Evolutionary conservation across 2,329 filamentous ascomycete genomes (phyloP), one percentile per base, ranked within the genome.

Genomic region (Thelonectria olida): DNA sequence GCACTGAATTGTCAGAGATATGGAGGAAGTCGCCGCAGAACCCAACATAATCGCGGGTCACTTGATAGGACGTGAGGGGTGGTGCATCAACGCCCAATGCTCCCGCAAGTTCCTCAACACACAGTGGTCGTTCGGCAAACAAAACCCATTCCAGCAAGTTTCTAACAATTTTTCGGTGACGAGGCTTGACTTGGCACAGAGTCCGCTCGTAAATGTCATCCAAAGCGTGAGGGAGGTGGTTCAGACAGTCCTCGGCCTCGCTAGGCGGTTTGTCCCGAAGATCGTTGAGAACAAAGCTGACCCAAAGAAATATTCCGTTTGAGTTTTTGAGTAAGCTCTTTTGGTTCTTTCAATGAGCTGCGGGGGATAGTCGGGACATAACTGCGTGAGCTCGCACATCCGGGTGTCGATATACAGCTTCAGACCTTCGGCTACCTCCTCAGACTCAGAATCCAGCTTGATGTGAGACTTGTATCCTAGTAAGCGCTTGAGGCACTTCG

Each of bases 301-400:
- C 56, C 56, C 49, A 58, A 4, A 58, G 41, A 15, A 58, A 58
- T 4, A 49, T 39, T n/a, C 31, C 28, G 9, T 54, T 49, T 7
- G 56, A 39, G 41, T 31, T 8, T 7, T 25, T 28, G 6, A 28
- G 12, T 4, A 28, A 19, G 28, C 4, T 39, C 22, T 27, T n/a
- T 5, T 28, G 22, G 36, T 19, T 39, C 17, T 45, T 36, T 38
- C 19, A 20, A 34, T 31, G 28, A 31, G 28, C 13, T 31, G 9
- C 9, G 28, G 28, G 3, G 28, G 9, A 12, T 31, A 31, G 9
- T 31, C 9, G 9, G 7, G 13, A 12, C 9, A 31, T 8, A 12
- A 31, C 28, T 31, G 9, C 9, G 4, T 31, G 28, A 31, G 28
- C 28, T 31, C 28, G 28, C 28, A 12, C 9, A 31, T 8, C 7